A percentile compares a stretch with the other conserved stretches of the same genome.
phyloP scores from a whole-genome alignment of 345 rosid genomes.

The Gossypium australe region DNA sequence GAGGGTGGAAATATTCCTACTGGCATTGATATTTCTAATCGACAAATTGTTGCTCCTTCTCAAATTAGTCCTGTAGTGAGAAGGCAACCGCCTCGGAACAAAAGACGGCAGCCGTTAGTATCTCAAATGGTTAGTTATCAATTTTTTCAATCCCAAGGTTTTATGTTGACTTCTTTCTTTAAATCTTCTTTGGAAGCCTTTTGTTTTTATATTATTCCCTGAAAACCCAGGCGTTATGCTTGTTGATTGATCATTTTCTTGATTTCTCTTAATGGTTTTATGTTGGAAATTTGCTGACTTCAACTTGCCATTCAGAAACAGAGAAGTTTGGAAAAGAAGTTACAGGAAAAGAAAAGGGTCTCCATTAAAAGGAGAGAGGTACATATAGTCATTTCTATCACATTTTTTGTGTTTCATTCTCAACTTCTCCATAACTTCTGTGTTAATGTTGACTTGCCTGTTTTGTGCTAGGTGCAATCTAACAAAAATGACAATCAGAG shows the following conservation, averaged over 20 bases:
- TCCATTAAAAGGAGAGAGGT: slow-evolving; percentile 54
- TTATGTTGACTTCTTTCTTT: background rate
- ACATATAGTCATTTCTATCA: slow-evolving; percentile 8
- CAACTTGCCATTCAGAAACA: slow-evolving; percentile 38
- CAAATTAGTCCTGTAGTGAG: slow-evolving; percentile 20
- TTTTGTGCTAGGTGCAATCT: slow-evolving; percentile 44
- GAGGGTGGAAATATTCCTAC: slow-evolving; percentile 46
- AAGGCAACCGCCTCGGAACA: slow-evolving; percentile 33
- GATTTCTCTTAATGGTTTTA: background rate
- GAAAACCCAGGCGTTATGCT: background rate
- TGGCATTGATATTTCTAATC: slow-evolving; percentile 36
- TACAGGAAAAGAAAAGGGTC: slow-evolving; percentile 47
- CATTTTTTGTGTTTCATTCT: slow-evolving; percentile 12
- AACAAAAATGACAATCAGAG: slow-evolving; percentile 29
- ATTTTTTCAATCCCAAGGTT: slow-evolving; percentile 5
- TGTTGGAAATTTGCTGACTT: slow-evolving; percentile 18
- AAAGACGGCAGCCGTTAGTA: slow-evolving; percentile 38
- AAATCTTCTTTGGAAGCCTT: slow-evolving; percentile 5
- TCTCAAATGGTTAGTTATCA: slow-evolving; percentile 49
- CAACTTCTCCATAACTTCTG: slow-evolving; percentile 1
- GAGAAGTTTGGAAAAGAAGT: slow-evolving; percentile 47
- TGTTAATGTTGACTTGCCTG: slow-evolving; percentile 14
- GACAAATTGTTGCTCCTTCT: slow-evolving; percentile 19
- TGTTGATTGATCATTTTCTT: slow-evolving; percentile 7
- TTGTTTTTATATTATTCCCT: background rate